Percentiles rank a stretch among this genome's conserved stretches.
phyloP scores from a whole-genome alignment of 805 yeast species.

The Metschnikowia similis region DNA sequence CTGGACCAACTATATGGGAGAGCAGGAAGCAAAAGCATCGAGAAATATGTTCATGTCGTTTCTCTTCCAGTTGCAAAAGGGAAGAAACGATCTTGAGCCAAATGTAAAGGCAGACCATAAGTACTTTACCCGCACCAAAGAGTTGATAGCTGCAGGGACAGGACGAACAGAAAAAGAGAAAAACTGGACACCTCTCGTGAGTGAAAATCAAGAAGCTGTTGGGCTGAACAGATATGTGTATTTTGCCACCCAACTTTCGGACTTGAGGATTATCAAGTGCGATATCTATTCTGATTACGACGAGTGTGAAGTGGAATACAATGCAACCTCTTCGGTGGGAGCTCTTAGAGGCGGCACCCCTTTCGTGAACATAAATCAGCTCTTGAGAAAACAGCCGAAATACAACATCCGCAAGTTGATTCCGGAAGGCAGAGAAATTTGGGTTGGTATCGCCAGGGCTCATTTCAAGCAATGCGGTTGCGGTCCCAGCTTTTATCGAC shows the following conservation, averaged over 20 bases:
- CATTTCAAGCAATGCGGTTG: constrained; percentile 43
- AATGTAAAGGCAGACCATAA: background rate
- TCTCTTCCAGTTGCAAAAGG: constrained; percentile 18
- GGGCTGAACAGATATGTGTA: constrained; percentile 27
- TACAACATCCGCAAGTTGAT: constrained; percentile 7
- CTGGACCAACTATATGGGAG: background rate
- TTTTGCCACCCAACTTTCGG: constrained; percentile 32
- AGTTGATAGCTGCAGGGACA: constrained; percentile 11
- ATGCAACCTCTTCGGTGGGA: constrained; percentile 16
- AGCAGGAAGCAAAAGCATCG: background rate
- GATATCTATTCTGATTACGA: constrained; percentile 19
- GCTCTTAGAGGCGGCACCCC: constrained; percentile 23
- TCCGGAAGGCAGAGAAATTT: constrained; percentile 33
- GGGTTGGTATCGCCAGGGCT: constrained; percentile 46
- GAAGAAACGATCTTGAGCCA: constrained; percentile 6
- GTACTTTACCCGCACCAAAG: constrained; percentile 7
- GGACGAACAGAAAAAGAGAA: constrained; percentile 22
- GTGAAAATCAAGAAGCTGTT: constrained; percentile 17
- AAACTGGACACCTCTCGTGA: constrained; percentile 39
- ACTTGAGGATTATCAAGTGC: constrained; percentile 29
- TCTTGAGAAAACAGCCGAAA: background rate
- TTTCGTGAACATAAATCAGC: constrained; percentile 12
- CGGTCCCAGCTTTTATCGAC: constrained; percentile 41
- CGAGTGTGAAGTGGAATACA: constrained; percentile 18
- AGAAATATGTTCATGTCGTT: constrained; percentile 10